Evolutionary conservation across 768 basidiomycete species (phyloP), one percentile per base, ranked within the genome.

Genomic region (Collybiopsis luxurians): DNA sequence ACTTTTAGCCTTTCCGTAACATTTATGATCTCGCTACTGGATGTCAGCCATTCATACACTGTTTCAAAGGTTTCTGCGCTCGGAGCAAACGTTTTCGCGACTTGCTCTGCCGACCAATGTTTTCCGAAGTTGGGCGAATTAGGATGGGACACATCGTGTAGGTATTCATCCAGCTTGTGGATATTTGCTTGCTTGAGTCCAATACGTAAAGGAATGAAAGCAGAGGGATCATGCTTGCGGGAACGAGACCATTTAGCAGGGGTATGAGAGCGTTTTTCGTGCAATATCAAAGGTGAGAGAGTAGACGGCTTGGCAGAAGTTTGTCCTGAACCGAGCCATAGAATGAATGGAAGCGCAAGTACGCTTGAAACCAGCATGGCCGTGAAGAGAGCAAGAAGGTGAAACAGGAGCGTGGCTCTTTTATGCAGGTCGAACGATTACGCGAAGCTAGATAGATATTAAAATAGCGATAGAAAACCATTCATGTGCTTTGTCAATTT

Each of bases 21-120:
- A 34, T 39, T 59, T 1, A 66, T 62, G 15, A 81, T 60, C 0
- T 79, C 79, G 1, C 60, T 63, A 13, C 68, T 65, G 11, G 31
- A 34, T 1, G 66, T 43, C 17, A 80, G 65, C 79, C 80, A 81
- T n/a, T 58, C 57, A 31, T 63, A 67, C 21, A 80, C 79, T 3
- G 66, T 57, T 3, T 66, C 65, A 13, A 79, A 60, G 0, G 75
- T 72, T 36, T 71, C 67, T 24, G 60, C 47, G 48, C 67, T 71
- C 0, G 79, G 80, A 0, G 77, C 72, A 49, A 81, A 81, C 48
- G 64, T 71, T 19, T 73, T 65, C n/a, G 71, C 73, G 46, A 81
- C 65, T 30, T 70, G 56, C n/a, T 55, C 61, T 1, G 78, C 64
- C 2, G 74, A 67, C 76, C 78, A 79, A 53, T 81, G 80, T 27